A percentile compares a stretch with the other conserved stretches of the same genome.
Evolutionary conservation across 306 rosid species (phyloP).

Genomic region (Pyrus betulifolia): DNA sequence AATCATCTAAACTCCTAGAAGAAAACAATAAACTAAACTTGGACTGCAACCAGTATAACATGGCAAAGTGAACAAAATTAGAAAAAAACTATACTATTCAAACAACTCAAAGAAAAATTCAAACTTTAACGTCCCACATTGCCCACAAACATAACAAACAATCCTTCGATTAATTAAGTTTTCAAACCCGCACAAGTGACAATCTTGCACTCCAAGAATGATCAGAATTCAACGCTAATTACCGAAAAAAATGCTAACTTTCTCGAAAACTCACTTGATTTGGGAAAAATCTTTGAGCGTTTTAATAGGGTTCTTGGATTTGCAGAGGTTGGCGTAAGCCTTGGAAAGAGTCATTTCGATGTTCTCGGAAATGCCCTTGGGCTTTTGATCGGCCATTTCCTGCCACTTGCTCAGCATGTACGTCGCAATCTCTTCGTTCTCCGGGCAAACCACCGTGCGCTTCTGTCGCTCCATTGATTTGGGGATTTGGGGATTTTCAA

Average conservation of each 20-base stretch:
- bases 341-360: slow-evolving; percentile 62
- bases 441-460: slow-evolving; percentile 42
- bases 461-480: slow-evolving; percentile 40
- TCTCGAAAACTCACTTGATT: slow-evolving; percentile 46
- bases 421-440: slow-evolving; percentile 51
- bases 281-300: slow-evolving; percentile 68
- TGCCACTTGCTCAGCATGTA: slow-evolving; percentile 61
- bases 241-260: background rate
- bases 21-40: background rate
- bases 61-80: background rate
- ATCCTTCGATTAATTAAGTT: background rate
- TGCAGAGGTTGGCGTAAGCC: slow-evolving; percentile 65
- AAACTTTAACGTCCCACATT: background rate
- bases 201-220: background rate
- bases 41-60: background rate
- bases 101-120: background rate
- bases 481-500: background rate
- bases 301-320: slow-evolving; percentile 50
- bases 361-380: slow-evolving; percentile 67
- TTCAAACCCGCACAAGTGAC: background rate
- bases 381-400: slow-evolving; percentile 50
- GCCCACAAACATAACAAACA: background rate
- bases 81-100: background rate
- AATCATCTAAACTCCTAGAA: background rate
- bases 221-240: background rate